A percentile compares a stretch with the other conserved stretches of the same genome.
These are phyloP conservation scores for Backusella sp. DNA, from an alignment of 192 early-diverging fungal genomes.

Conservation along the genomic window DNA sequence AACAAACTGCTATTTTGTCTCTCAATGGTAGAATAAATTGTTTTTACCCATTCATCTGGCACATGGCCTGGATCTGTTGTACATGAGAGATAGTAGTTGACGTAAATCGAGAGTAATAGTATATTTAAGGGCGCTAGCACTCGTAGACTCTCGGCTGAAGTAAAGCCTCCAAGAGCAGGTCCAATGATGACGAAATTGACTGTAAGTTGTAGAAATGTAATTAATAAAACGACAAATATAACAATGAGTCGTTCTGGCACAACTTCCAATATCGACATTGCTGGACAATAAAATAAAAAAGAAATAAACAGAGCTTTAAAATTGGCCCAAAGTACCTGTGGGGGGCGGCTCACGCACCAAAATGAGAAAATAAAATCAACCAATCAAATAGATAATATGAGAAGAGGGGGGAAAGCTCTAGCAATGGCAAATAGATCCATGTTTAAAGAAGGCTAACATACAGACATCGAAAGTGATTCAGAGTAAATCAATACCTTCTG, in stretches of 20 bases:
- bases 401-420: no score
- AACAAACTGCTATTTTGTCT: not conserved
- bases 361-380: no score
- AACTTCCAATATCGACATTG: not conserved
- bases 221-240: not conserved
- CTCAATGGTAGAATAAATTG: not conserved
- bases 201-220: slow-evolving; percentile 8
- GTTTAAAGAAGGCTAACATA: no score
- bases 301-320: not conserved
- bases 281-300: not conserved
- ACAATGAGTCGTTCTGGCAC: slow-evolving; percentile 12
- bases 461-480: no score
- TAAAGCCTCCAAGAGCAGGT: slow-evolving; percentile 14
- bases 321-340: no score
- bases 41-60: slow-evolving; percentile 50
- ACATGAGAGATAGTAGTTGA: slow-evolving; percentile 81
- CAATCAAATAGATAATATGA: no score
- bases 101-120: slow-evolving; percentile 64
- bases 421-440: no score
- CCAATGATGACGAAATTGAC: slow-evolving; percentile 7
- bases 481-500: no score
- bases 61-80: slow-evolving; percentile 71
- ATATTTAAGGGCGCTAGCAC: slow-evolving; percentile 74
- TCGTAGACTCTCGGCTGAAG: not conserved
- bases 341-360: no score